These are phyloP conservation scores for Yamadazyma taylorii DNA, from an alignment of 1,139 yeast genomes.

Conservation along the genomic window DNA sequence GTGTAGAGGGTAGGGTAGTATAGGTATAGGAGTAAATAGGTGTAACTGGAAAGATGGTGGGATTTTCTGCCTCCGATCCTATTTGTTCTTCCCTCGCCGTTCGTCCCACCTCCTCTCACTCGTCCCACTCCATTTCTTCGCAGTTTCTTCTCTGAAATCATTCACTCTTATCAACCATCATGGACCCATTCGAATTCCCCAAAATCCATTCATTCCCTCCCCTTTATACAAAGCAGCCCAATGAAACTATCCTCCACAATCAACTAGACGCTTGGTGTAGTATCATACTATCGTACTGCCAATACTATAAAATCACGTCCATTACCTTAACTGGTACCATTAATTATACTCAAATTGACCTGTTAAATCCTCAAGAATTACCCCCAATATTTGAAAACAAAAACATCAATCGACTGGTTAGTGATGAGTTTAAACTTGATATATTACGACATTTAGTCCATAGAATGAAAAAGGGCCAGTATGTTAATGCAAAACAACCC, in stretches of 20 bases:
- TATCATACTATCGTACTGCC: slow-evolving; percentile 56
- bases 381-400: slow-evolving; percentile 50
- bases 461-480: slow-evolving; percentile 52
- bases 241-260: slow-evolving; percentile 70
- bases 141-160: no score
- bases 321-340: slow-evolving; percentile 32
- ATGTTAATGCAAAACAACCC: slow-evolving; percentile 44
- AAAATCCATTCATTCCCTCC: slow-evolving; percentile 88
- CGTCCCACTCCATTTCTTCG: no score
- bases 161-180: slow-evolving; percentile 1
- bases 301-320: slow-evolving; percentile 48
- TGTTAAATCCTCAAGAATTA: slow-evolving; percentile 18
- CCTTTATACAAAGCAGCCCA: slow-evolving; percentile 85
- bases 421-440: slow-evolving; percentile 52
- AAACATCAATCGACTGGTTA: slow-evolving; percentile 52
- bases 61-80: no score
- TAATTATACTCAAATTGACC: slow-evolving; percentile 27
- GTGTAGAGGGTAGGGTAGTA: no score
- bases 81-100: no score
- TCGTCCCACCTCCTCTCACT: no score
- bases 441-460: slow-evolving; percentile 61
- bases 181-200: slow-evolving; percentile 50
- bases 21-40: no score
- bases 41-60: no score
- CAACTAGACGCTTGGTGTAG: slow-evolving; percentile 58